Base-by-base conservation (phyloP, 352 stramenopile genomes). In the Phytophthora ohioensis region DNA sequence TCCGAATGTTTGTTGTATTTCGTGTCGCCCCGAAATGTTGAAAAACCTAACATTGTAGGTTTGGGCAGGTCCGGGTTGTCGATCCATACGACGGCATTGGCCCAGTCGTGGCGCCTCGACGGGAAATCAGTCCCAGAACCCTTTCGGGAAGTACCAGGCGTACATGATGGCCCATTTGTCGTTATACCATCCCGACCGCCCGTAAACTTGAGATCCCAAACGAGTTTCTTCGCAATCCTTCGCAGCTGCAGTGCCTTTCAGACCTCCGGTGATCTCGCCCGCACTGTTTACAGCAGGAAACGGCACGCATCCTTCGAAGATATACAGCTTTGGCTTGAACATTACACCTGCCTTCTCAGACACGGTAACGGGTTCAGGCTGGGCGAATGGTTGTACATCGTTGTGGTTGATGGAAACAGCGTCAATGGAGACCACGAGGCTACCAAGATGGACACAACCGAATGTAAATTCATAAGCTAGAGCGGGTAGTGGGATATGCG, bases 131-230 rank as follows among this genome's bases (percentile, higher is more conserved):
- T 12, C 38, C 17, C 17, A 21, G 17, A 21, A 21, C 17, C 17
- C 0, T 21, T 54, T 64, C 3, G 57, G 57, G 12, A 64, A 64
- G 39, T 64, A 46, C 31, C 43, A 42, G 7, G 48, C n/a, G 30
- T 43, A 48, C 48, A 55, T 55, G 11, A 55, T 55, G 15, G 48
- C 39, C 52, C 52, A 59, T n/a, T 34, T 59, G 21, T 27, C 59
- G 12, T 53, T 31, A 21, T 67, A 49, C 57, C 54, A 58, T 6
- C 10, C 34, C 0, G 57, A 32, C 45, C 57, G 51, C 1, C 57
- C 53, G 36, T 73, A 73, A 1, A 68, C 42, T 55, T 67, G 65
- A n/a, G 65, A 61, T 2, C 57, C 65, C 39, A 65, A 10, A 31
- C 8, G 6, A 13, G 64, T 21, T 0, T 31, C 21, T n/a, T 49